phyloP scores from a whole-genome alignment of 2,329 filamentous ascomycete species.

The Colletotrichum tanaceti region DNA sequence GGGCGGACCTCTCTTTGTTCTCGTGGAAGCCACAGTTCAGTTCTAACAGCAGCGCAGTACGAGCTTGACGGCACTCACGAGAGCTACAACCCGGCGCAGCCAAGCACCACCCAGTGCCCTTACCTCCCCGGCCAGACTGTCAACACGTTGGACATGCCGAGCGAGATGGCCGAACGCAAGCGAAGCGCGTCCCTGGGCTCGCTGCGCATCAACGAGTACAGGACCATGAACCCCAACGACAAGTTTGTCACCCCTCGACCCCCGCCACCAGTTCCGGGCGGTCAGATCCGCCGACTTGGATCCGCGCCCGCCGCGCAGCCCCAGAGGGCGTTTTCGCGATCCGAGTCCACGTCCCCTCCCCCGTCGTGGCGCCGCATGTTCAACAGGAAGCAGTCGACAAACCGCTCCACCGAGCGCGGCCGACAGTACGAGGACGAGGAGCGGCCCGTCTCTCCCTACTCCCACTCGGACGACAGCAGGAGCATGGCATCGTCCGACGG shows the following conservation, averaged over 20 bases:
- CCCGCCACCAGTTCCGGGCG: constrained; percentile 54
- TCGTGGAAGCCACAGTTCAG: constrained; percentile 1
- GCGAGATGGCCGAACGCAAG: constrained; percentile 69
- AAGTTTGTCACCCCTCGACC: constrained; percentile 77
- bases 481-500: constrained; percentile 55
- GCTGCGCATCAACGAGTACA: constrained; percentile 67
- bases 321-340: constrained; percentile 45
- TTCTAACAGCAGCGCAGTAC: constrained; percentile 67
- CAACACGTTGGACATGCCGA: constrained; percentile 85
- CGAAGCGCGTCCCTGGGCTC: constrained; percentile 76
- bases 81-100: constrained; percentile 77
- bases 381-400: constrained; percentile 53
- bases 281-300: constrained; percentile 50
- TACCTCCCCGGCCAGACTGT: constrained; percentile 88
- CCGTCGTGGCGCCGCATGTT: constrained; percentile 66
- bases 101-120: constrained; percentile 83
- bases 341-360: constrained; percentile 61
- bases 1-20: background rate
- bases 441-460: constrained; percentile 40
- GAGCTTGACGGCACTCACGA: constrained; percentile 83
- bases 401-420: constrained; percentile 50
- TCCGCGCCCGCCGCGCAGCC: constrained; percentile 49
- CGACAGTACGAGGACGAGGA: constrained; percentile 48
- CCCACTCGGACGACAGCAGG: constrained; percentile 48
- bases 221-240: constrained; percentile 82